These are phyloP conservation scores for Phialophora macrospora DNA, from an alignment of 2,329 filamentous ascomycete species.

Conservation along the genomic window DNA sequence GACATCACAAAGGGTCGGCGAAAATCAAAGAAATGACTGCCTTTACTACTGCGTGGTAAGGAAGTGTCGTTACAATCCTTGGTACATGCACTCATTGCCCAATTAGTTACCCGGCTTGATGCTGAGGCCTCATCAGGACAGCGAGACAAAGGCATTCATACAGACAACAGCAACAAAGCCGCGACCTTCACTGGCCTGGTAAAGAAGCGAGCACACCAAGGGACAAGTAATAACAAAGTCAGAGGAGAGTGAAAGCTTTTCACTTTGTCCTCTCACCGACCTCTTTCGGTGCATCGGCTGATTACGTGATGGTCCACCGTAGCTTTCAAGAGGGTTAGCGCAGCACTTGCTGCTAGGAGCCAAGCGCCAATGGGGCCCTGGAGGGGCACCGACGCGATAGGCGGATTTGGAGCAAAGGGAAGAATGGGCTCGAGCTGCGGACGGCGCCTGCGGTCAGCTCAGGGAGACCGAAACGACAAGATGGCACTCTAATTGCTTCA, in stretches of 20 bases:
- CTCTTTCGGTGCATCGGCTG: neutral
- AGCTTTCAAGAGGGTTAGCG: slow-evolving; percentile 11
- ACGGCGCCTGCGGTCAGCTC: slow-evolving; percentile 25
- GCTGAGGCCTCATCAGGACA: neutral
- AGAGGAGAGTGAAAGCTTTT: neutral
- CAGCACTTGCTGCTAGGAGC: neutral
- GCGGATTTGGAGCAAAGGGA: neutral
- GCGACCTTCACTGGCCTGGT: neutral
- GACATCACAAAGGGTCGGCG: neutral
- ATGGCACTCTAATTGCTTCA: slow-evolving; percentile 28
- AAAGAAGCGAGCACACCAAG: neutral
- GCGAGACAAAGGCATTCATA: neutral
- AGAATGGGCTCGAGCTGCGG: neutral
- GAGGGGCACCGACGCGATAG: neutral
- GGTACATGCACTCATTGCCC: neutral
- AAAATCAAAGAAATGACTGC: neutral
- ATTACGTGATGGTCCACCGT: slow-evolving; percentile 17
- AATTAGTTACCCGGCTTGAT: neutral
- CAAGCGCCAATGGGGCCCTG: slow-evolving; percentile 2
- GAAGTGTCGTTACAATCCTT: neutral
- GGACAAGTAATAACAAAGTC: neutral
- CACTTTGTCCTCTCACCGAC: neutral
- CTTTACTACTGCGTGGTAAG: neutral
- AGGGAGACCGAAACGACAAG: slow-evolving; percentile 9
- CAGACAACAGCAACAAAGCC: neutral